Base-by-base conservation (phyloP, 441 rosid genomes). In the Adansonia madagascariensis region DNA sequence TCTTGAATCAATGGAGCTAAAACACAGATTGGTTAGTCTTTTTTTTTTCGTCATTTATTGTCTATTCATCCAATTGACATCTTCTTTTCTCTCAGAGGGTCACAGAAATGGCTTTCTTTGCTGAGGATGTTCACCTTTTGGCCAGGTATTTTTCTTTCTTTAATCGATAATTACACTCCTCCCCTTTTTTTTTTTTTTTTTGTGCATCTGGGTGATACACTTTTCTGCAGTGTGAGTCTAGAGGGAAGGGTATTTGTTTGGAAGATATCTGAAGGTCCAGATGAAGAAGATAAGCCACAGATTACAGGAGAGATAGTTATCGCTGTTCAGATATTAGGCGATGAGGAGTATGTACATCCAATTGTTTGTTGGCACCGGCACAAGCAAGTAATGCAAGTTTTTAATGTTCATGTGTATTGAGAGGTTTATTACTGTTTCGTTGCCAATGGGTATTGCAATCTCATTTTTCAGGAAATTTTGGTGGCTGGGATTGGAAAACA, bases 341-440 rank as follows among this genome's bases (percentile, higher is more conserved):
- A 89, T 61, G 91, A 82, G 74, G 90, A 89, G 75, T 68, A 83
- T 41, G 80, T 85, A 64, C 94, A 94, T 81, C 99, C 99, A 22
- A 94, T 92, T 59, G 83, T 94, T 59, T 96, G 97, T 80, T 96
- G 99, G 99, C 98, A 96, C 79, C 88, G 88, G 75, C 92, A 91
- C 88, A 96, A 91, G 83, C 98, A 92, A 86, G 99, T 96, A 91
- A 74, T 71, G 55, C 31, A 73, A 35, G 61, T 31, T 70, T 73
- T 55, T 62, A 39, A 20, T 72, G 63, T 53, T 75, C 18, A 39
- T 61, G 47, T 49, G 41, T 56, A 6, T 10, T 41, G 2, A 72
- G 31, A 39, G 52, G 75, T 31, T 56, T 56, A 56, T 56, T 41
- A 46, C 9, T 44, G 14, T 59, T 49, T 49, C 52, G 50, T 73